These are phyloP conservation scores for Pichia gijzeniarum DNA, from an alignment of 805 yeast genomes.

Conservation along the genomic window DNA sequence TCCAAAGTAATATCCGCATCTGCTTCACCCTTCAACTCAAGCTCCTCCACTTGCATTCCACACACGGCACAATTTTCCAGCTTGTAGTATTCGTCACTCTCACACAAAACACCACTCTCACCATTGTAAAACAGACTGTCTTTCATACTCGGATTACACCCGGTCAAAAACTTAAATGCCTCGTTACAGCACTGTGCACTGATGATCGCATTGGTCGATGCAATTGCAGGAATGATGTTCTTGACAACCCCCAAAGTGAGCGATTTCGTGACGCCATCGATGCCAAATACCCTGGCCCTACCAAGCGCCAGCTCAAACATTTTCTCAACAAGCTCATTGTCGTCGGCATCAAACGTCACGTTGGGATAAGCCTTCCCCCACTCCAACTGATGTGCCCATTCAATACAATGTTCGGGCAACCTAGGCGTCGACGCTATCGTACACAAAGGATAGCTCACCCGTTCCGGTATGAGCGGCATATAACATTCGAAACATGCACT, in stretches of 20 bases:
- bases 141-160: conserved; percentile 56
- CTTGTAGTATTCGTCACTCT: conserved; percentile 58
- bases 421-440: conserved; percentile 95
- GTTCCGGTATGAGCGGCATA: conserved; percentile 60
- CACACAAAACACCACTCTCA: conserved; percentile 67
- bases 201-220: conserved; percentile 86
- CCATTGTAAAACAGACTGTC: conserved; percentile 90
- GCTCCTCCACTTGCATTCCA: too few species aligned
- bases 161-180: conserved; percentile 71
- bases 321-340: conserved; percentile 57
- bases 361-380: conserved; percentile 55
- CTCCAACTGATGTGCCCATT: conserved; percentile 73
- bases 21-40: too few species aligned
- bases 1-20: conserved; percentile 9
- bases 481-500: conserved; percentile 94
- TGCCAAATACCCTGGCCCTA: conserved; percentile 61
- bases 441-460: conserved; percentile 76
- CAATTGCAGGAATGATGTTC: conserved; percentile 88
- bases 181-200: conserved; percentile 89
- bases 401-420: conserved; percentile 88
- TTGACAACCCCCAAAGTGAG: conserved; percentile 84
- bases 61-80: conserved; percentile 71
- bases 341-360: conserved; percentile 58
- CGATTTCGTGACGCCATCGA: conserved; percentile 66
- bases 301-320: conserved; percentile 46